A percentile compares a stretch with the other conserved stretches of the same genome.
Evolutionary conservation across 345 rosid species (phyloP).

Genomic region (Gynandropsis gynandra): DNA sequence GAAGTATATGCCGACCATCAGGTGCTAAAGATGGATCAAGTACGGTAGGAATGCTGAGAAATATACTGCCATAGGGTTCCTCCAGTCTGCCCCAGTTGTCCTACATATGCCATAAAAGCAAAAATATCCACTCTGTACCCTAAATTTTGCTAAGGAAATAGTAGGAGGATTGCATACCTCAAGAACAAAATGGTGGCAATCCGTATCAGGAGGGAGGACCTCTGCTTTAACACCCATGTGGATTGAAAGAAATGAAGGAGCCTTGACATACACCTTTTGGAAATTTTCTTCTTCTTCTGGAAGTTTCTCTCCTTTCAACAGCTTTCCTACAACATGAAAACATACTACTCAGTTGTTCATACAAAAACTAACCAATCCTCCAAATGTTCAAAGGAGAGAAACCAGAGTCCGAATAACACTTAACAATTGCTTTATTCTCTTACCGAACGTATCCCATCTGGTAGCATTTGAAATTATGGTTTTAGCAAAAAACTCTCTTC

Average conservation of each 20-base stretch:
- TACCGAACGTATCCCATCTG: slow-evolving; percentile 99
- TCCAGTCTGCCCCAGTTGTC: slow-evolving; percentile 69
- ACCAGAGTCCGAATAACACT: background rate
- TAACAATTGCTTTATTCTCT: slow-evolving; percentile 19
- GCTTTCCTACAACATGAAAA: slow-evolving; percentile 48
- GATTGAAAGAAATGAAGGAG: slow-evolving; percentile 96
- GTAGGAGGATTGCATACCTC: slow-evolving; percentile 44
- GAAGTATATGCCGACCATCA: slow-evolving; percentile 71
- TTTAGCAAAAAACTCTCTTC: slow-evolving; percentile 64
- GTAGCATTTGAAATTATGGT: slow-evolving; percentile 91
- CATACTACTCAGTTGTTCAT: background rate
- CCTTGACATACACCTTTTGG: slow-evolving; percentile 80
- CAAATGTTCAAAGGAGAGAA: background rate
- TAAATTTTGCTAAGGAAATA: slow-evolving; percentile 9
- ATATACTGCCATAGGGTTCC: slow-evolving; percentile 86
- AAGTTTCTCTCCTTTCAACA: slow-evolving; percentile 70
- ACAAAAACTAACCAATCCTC: slow-evolving; percentile 3
- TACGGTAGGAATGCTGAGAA: slow-evolving; percentile 90
- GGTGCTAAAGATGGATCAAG: slow-evolving; percentile 91
- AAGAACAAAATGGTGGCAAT: slow-evolving; percentile 91
- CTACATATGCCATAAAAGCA: slow-evolving; percentile 27
- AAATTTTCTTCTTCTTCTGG: slow-evolving; percentile 88
- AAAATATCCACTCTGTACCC: background rate
- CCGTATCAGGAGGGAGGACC: slow-evolving; percentile 77
- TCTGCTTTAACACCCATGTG: slow-evolving; percentile 92